Conservation (phyloP, 805 yeast species). For the Myxozyma neotropica region DNA sequence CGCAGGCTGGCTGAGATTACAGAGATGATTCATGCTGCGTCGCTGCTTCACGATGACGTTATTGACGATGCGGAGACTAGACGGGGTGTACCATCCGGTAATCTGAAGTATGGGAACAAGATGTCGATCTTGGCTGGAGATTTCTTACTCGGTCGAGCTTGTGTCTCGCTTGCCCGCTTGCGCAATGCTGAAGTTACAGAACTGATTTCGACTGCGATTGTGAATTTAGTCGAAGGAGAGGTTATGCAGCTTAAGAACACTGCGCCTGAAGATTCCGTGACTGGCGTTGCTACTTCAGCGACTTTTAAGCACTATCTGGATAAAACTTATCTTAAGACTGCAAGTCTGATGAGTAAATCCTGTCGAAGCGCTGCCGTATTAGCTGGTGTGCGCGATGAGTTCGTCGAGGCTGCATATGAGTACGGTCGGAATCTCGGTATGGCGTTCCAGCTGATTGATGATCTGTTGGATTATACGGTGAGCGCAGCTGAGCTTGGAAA, state of each 20-base stretch:
- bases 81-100: conserved; percentile 88
- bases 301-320: conserved; percentile 94
- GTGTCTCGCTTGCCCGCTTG: conserved; percentile 89
- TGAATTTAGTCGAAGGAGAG: conserved; percentile 96
- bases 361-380: conserved; percentile 91
- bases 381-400: conserved; percentile 73
- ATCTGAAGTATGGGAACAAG: conserved; percentile 90
- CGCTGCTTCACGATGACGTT: conserved; percentile 93
- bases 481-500: conserved; percentile 84
- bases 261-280: conserved; percentile 54
- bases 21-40: conserved; percentile 98
- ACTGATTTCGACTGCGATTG: conserved; percentile 91
- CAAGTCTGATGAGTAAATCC: conserved; percentile 89
- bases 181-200: conserved; percentile 98
- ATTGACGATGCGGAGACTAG: conserved; percentile 85
- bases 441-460: conserved; percentile 96
- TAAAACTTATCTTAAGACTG: conserved; percentile 94
- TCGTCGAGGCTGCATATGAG: conserved; percentile 84
- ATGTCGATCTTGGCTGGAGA: conserved; percentile 98
- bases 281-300: conserved; percentile 56
- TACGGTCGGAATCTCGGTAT: conserved; percentile 92
- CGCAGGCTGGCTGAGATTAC: conserved; percentile 95
- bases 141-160: conserved; percentile 91
- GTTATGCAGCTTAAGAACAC: conserved; percentile 98
- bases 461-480: conserved; percentile 92